Conservation (phyloP, 306 rosid genomes). For the Lotus japonicus region DNA sequence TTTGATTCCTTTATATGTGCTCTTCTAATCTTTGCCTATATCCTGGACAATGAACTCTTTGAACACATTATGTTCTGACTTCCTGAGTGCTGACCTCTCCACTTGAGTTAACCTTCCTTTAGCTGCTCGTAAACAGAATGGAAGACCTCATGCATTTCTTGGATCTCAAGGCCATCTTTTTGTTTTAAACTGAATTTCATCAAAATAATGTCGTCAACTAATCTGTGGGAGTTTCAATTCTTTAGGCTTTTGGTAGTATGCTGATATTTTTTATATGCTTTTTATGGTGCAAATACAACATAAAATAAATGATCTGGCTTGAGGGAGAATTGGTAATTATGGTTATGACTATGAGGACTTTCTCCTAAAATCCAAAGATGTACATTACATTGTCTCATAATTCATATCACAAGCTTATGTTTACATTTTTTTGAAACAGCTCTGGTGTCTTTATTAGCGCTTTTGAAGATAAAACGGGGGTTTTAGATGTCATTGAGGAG, state of each 20-base stretch:
- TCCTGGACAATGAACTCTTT: background rate
- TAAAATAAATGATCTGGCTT: background rate
- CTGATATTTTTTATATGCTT: slow-evolving; percentile 1
- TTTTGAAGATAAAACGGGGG: slow-evolving; percentile 58
- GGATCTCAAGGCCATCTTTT: background rate
- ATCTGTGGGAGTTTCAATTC: background rate
- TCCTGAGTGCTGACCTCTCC: too few species aligned
- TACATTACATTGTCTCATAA: background rate
- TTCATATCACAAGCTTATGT: slow-evolving; percentile 5
- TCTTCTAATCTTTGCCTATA: background rate
- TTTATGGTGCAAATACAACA: background rate
- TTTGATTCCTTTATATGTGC: background rate
- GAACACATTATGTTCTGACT: too few species aligned
- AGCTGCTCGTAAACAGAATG: slow-evolving; percentile 3
- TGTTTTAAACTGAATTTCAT: slow-evolving; percentile 1
- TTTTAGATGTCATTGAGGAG: slow-evolving; percentile 62
- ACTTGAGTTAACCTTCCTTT: too few species aligned
- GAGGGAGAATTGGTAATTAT: background rate
- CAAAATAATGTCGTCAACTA: background rate
- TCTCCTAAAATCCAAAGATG: slow-evolving; percentile 1
- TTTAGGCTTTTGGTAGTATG: background rate
- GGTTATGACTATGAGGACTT: background rate
- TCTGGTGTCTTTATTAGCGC: slow-evolving; percentile 71
- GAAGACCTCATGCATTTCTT: background rate
- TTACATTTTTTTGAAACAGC: slow-evolving; percentile 42